phyloP scores from a whole-genome alignment of 2,329 filamentous ascomycete genomes.

The Pestalotiopsis sp. region DNA sequence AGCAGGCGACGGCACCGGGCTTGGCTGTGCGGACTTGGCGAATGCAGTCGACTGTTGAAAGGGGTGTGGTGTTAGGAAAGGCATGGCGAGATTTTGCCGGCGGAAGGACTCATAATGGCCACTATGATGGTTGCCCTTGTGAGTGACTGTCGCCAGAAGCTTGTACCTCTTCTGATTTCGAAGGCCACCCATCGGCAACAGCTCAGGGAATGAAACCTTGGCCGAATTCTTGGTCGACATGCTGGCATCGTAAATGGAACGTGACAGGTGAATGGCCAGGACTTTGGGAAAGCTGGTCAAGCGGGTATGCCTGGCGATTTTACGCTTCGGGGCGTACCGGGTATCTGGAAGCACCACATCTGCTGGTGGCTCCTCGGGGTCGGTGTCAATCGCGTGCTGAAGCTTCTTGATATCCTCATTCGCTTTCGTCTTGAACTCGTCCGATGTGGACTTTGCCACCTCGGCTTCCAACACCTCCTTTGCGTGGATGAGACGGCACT shows the following conservation, averaged over 20 bases:
- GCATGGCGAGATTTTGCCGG: constrained; percentile 76
- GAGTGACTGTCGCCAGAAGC: constrained; percentile 84
- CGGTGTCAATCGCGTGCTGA: constrained; percentile 69
- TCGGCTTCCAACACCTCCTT: constrained; percentile 65
- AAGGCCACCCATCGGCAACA: constrained; percentile 79
- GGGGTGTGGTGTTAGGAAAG: constrained; percentile 80
- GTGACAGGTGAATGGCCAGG: constrained; percentile 87
- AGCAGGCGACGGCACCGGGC: constrained; percentile 20
- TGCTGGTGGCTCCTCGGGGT: constrained; percentile 78
- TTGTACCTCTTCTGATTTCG: constrained; percentile 80
- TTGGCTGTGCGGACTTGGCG: constrained; percentile 61
- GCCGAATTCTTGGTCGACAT: constrained; percentile 90
- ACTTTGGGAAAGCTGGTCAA: constrained; percentile 89
- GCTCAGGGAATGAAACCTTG: constrained; percentile 90
- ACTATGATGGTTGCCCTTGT: constrained; percentile 94
- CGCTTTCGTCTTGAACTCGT: constrained; percentile 52
- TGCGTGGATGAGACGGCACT: constrained; percentile 84
- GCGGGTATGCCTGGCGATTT: constrained; percentile 84
- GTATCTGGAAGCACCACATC: constrained; percentile 76
- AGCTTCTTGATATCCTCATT: constrained; percentile 66
- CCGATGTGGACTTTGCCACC: constrained; percentile 55
- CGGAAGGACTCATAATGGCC: constrained; percentile 98
- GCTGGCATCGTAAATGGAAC: constrained; percentile 84
- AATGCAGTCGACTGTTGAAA: constrained; percentile 78
- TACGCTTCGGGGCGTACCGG: constrained; percentile 75